Evolutionary conservation across 1,284 basidiomycete species (phyloP).

Genomic region (Spongispora temasekensis): DNA sequence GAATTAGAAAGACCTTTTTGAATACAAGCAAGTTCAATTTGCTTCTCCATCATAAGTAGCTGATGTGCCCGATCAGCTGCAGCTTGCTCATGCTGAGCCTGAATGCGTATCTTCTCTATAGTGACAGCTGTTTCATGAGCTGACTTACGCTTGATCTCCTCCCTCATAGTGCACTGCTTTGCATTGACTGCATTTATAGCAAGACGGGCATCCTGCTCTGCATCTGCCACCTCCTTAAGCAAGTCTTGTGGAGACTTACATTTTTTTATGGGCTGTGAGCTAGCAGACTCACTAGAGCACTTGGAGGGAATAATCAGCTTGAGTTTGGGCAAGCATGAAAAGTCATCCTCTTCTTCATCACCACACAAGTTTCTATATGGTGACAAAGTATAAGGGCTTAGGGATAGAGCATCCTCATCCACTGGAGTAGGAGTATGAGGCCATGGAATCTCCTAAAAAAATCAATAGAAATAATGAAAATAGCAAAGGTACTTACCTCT

Average conservation of each 20-base stretch:
- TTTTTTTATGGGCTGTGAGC: not conserved
- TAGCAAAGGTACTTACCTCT: not conserved
- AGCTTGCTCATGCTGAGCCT: conserved; percentile 5
- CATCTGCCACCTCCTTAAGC: conserved; percentile 7
- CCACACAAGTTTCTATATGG: not conserved
- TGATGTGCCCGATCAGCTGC: not conserved
- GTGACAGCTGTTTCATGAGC: conserved; percentile 2
- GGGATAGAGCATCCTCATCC: not conserved
- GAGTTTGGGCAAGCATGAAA: not conserved
- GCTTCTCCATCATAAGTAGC: conserved; percentile 3
- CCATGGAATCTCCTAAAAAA: not conserved
- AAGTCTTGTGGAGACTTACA: not conserved
- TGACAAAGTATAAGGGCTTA: not conserved
- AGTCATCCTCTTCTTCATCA: not conserved
- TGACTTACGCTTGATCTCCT: not conserved
- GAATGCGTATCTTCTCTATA: conserved; percentile 1
- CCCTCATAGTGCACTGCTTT: not conserved
- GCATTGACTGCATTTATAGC: conserved; percentile 2
- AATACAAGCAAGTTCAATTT: conserved; percentile 6
- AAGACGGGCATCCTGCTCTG: conserved; percentile 1
- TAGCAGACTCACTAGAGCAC: not conserved
- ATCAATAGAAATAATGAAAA: not conserved
- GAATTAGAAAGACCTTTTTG: not conserved
- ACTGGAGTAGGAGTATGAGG: not conserved
- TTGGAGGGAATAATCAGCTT: not conserved